Conservation (phyloP, 305 asterid species). For the Plantago coronopus region DNA sequence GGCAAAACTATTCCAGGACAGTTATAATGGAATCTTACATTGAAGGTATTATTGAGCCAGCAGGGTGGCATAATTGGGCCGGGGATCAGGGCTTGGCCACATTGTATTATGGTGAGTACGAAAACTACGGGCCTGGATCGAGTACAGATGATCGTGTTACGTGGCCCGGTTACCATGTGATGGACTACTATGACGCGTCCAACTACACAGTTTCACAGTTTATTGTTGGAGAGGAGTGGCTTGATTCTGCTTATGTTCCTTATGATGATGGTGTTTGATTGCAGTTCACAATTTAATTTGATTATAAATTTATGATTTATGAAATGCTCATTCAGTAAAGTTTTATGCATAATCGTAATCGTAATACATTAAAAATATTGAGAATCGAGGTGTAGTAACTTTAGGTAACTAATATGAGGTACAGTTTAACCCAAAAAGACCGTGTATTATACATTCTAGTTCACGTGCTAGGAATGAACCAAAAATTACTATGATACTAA, state of each 20-base stretch:
- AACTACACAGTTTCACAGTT: constrained; percentile 60
- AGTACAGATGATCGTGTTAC: constrained; percentile 47
- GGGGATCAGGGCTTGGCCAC: constrained; percentile 56
- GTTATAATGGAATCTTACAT: constrained; percentile 60
- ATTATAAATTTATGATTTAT: no score
- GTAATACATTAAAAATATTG: no score
- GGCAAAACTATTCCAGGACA: constrained; percentile 62
- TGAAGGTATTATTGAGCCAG: constrained; percentile 43
- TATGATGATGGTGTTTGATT: constrained; percentile 59
- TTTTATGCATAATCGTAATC: no score
- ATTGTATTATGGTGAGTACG: constrained; percentile 73
- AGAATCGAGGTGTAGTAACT: no score
- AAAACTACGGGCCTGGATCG: constrained; percentile 70
- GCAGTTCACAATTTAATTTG: background rate
- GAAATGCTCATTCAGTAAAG: no score
- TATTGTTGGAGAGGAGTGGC: constrained; percentile 71
- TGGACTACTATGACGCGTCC: constrained; percentile 61
- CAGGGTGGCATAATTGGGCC: constrained; percentile 69
- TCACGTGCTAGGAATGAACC: no score
- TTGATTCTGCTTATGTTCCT: constrained; percentile 79
- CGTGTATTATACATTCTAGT: no score
- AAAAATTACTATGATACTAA: no score
- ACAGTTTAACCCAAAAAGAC: no score
- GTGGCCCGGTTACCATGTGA: constrained; percentile 67
- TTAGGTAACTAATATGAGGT: no score